phyloP scores from a whole-genome alignment of 2,329 filamentous ascomycete species.

The Paraphaeosphaeria minitans region DNA sequence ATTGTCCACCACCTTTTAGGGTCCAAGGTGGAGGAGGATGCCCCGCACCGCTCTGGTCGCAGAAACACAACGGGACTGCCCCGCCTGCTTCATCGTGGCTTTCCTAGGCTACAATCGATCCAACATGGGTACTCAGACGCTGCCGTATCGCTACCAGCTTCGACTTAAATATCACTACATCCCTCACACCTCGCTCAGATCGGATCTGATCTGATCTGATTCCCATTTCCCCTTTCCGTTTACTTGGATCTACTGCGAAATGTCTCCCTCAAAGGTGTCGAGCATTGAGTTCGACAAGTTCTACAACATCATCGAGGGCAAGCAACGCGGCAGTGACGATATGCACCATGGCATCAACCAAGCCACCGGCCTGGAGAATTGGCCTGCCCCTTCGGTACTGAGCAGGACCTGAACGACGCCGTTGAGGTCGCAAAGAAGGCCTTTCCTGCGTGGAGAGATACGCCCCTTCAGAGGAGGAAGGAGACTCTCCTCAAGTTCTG shows the following conservation, averaged over 20 bases:
- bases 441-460: conserved; percentile 53
- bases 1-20: background rate
- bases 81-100: background rate
- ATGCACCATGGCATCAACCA: conserved; percentile 58
- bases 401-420: conserved; percentile 57
- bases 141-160: background rate
- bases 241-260: conserved; percentile 28
- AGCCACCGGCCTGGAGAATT: conserved; percentile 55
- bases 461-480: conserved; percentile 41
- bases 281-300: conserved; percentile 52
- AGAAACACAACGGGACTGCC: background rate
- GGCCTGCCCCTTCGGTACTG: conserved; percentile 56
- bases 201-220: background rate
- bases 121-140: background rate
- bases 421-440: conserved; percentile 56
- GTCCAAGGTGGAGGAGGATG: background rate
- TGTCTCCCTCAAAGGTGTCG: conserved; percentile 53
- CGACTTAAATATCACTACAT: background rate
- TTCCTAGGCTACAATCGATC: background rate
- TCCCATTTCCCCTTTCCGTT: background rate
- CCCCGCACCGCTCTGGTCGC: background rate
- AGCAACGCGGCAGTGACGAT: conserved; percentile 50
- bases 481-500: conserved; percentile 35
- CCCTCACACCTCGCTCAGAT: background rate
- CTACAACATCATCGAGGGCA: conserved; percentile 59